A percentile compares a stretch with the other conserved stretches of the same genome.
Evolutionary conservation across 2,329 filamentous ascomycete species (phyloP).

Genomic region (Colletotrichum graminicola): DNA sequence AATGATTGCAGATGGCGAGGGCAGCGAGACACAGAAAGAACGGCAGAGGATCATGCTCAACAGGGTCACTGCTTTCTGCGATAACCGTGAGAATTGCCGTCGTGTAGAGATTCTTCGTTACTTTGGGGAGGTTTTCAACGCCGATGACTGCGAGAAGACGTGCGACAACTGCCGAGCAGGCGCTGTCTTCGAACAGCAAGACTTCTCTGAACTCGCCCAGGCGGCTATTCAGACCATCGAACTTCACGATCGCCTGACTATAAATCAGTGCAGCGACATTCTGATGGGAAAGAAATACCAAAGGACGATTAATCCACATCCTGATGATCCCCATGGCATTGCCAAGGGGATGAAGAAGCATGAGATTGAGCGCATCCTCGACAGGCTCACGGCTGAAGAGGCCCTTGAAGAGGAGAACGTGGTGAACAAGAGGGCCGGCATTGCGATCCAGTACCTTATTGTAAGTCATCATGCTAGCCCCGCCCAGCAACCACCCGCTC

Average conservation of each 20-base stretch:
- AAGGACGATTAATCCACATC: constrained; percentile 65
- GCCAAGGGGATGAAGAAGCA: constrained; percentile 78
- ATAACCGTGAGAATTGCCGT: constrained; percentile 89
- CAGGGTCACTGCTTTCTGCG: constrained; percentile 87
- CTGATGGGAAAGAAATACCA: constrained; percentile 78
- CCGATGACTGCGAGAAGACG: constrained; percentile 75
- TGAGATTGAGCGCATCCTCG: constrained; percentile 87
- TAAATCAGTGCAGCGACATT: constrained; percentile 86
- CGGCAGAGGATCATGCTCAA: constrained; percentile 88
- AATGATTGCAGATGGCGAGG: constrained; percentile 87
- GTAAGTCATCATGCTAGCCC: constrained; percentile 58
- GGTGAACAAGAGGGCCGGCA: constrained; percentile 70
- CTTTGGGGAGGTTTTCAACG: constrained; percentile 87
- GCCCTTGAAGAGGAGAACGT: constrained; percentile 79
- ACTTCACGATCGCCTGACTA: constrained; percentile 72
- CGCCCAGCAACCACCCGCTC: not conserved
- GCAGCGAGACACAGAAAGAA: constrained; percentile 82
- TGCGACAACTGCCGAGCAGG: constrained; percentile 93
- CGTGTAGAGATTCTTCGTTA: constrained; percentile 91
- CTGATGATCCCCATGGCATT: constrained; percentile 73
- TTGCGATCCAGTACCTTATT: constrained; percentile 80
- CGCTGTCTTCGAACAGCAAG: constrained; percentile 76
- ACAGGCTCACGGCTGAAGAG: constrained; percentile 78
- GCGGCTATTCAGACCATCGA: constrained; percentile 78
- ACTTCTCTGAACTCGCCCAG: constrained; percentile 82